phyloP scores from a whole-genome alignment of 2,329 filamentous ascomycete genomes.

The Penicillium sp. region DNA sequence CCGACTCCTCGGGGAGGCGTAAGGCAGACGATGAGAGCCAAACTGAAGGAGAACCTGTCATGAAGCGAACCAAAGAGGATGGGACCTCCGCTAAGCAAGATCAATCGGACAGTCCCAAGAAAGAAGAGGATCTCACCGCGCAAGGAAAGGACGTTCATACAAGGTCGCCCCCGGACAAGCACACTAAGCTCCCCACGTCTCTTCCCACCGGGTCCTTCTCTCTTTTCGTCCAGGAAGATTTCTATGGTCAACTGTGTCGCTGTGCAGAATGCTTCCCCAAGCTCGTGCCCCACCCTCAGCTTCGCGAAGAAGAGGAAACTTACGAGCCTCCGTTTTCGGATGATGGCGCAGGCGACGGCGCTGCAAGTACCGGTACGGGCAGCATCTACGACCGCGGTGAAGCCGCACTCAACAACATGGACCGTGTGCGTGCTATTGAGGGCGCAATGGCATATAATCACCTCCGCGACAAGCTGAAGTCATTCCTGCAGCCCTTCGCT shows the following conservation, averaged over 20 bases:
- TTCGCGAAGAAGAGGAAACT: slow-evolving; percentile 88
- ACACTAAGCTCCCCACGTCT: slow-evolving; percentile 53
- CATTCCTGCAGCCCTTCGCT: slow-evolving; percentile 89
- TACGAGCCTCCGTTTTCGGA: slow-evolving; percentile 89
- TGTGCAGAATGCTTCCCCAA: slow-evolving; percentile 75
- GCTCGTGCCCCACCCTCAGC: slow-evolving; percentile 68
- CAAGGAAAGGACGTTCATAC: slow-evolving; percentile 7
- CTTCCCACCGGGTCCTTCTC: slow-evolving; percentile 63
- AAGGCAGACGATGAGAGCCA: slow-evolving; percentile 55
- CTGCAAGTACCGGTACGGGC: slow-evolving; percentile 62
- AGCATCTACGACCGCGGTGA: slow-evolving; percentile 89
- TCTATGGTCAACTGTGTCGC: slow-evolving; percentile 77
- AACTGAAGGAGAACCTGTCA: slow-evolving; percentile 23
- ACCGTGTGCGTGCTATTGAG: slow-evolving; percentile 88
- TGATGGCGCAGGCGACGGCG: slow-evolving; percentile 50
- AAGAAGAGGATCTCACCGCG: slow-evolving; percentile 1
- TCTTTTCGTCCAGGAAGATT: slow-evolving; percentile 74
- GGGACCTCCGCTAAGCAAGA: slow-evolving; percentile 12
- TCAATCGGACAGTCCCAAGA: slow-evolving; percentile 4
- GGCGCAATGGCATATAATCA: slow-evolving; percentile 98
- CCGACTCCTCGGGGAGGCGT: slow-evolving; percentile 56
- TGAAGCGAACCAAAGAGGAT: slow-evolving; percentile 51
- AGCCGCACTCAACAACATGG: slow-evolving; percentile 83
- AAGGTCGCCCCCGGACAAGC: slow-evolving; percentile 49
- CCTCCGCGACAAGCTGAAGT: slow-evolving; percentile 91